phyloP scores from a whole-genome alignment of 2,329 filamentous ascomycete species.

The Alternaria sp. region DNA sequence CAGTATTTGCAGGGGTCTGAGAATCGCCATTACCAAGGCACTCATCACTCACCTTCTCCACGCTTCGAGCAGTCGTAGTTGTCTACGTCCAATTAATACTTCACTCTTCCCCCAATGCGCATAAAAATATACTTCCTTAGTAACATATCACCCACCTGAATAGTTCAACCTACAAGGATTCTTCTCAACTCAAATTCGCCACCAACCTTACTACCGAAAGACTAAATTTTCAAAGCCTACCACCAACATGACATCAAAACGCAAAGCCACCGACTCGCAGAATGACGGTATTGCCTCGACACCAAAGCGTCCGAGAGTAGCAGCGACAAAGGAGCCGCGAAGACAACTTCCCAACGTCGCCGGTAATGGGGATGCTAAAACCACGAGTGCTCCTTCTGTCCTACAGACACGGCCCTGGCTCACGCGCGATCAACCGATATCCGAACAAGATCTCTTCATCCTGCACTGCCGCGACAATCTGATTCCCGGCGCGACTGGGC shows the following conservation, averaged over 20 bases:
- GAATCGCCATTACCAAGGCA: neutral
- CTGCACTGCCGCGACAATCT: conserved; percentile 7
- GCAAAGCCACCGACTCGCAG: neutral
- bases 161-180: neutral
- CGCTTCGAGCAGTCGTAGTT: neutral
- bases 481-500: neutral
- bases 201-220: neutral
- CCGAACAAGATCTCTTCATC: conserved; percentile 1
- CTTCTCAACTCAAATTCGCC: neutral
- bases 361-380: neutral
- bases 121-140: neutral
- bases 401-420: neutral
- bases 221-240: neutral
- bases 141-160: neutral
- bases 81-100: neutral
- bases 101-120: neutral
- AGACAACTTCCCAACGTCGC: neutral
- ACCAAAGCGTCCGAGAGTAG: neutral
- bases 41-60: neutral
- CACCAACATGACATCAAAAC: neutral
- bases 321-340: neutral
- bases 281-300: neutral
- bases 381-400: neutral
- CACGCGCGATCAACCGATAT: neutral
- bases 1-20: neutral